Percentiles rank a stretch among this genome's conserved stretches.
Evolutionary conservation across 2,329 filamentous ascomycete species (phyloP).

Genomic region (Alternaria sp.): DNA sequence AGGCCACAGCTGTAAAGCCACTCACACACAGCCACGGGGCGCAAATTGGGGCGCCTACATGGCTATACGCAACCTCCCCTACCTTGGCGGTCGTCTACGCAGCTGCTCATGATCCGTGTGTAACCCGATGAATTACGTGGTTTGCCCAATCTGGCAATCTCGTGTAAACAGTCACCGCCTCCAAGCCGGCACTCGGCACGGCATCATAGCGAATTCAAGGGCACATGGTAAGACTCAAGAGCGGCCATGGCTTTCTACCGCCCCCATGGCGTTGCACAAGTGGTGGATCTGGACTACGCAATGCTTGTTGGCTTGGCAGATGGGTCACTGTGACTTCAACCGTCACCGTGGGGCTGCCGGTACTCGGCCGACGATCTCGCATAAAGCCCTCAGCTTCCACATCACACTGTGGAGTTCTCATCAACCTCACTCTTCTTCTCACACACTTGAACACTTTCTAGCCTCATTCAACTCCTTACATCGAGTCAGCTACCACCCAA

Average conservation of each 20-base stretch:
- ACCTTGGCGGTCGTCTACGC: constrained; percentile 9
- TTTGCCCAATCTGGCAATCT: not conserved
- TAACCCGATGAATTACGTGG: not conserved
- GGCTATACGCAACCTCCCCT: constrained; percentile 6
- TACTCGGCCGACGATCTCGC: not conserved
- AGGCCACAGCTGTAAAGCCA: constrained; percentile 22
- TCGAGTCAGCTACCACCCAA: not conserved
- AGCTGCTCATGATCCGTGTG: constrained; percentile 2
- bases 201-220: not conserved
- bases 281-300: not conserved
- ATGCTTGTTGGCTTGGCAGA: not conserved
- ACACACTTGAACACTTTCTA: not conserved
- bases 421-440: not conserved
- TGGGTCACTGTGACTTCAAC: not conserved
- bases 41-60: constrained; percentile 19
- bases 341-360: not conserved
- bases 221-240: not conserved
- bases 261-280: not conserved
- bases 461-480: not conserved
- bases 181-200: constrained; percentile 24
- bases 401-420: not conserved
- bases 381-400: constrained; percentile 16
- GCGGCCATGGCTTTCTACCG: not conserved
- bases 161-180: not conserved
- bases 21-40: constrained; percentile 29